Evolutionary conservation across 2,329 filamentous ascomycete genomes (phyloP).

Genomic region (Apiospora koreana): DNA sequence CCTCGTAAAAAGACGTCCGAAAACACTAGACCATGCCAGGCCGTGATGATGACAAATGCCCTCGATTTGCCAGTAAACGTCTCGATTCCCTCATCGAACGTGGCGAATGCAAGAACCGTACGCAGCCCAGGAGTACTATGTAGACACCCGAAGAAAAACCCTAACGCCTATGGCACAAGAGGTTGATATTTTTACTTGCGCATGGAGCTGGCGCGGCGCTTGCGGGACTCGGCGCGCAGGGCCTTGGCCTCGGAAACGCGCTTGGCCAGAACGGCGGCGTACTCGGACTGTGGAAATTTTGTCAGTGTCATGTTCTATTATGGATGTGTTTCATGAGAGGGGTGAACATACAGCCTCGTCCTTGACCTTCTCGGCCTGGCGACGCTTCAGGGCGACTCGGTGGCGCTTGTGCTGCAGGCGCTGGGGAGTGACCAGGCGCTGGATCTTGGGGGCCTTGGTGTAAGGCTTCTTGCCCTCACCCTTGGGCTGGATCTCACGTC

Average conservation of each 20-base stretch:
- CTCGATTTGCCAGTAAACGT: slow-evolving; percentile 25
- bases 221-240: slow-evolving; percentile 90
- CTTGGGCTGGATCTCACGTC: slow-evolving; percentile 96
- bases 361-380: slow-evolving; percentile 95
- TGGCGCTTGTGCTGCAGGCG: slow-evolving; percentile 99
- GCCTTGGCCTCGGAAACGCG: slow-evolving; percentile 95
- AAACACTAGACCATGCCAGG: slow-evolving; percentile 20
- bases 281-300: slow-evolving; percentile 75
- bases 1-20: background rate
- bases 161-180: slow-evolving; percentile 34
- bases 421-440: slow-evolving; percentile 98
- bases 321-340: background rate
- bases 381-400: slow-evolving; percentile 96
- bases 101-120: slow-evolving; percentile 38
- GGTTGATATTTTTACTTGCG: slow-evolving; percentile 67
- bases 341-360: slow-evolving; percentile 86
- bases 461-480: slow-evolving; percentile 96
- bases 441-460: slow-evolving; percentile 99
- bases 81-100: slow-evolving; percentile 22
- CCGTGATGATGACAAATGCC: slow-evolving; percentile 15
- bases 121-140: slow-evolving; percentile 22
- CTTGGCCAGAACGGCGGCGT: slow-evolving; percentile 93
- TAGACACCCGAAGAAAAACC: slow-evolving; percentile 26
- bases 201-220: slow-evolving; percentile 96
- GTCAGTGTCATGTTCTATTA: background rate